A percentile compares a stretch with the other conserved stretches of the same genome.
phyloP scores from a whole-genome alignment of 768 basidiomycete species.

The Boletus reticuloceps region DNA sequence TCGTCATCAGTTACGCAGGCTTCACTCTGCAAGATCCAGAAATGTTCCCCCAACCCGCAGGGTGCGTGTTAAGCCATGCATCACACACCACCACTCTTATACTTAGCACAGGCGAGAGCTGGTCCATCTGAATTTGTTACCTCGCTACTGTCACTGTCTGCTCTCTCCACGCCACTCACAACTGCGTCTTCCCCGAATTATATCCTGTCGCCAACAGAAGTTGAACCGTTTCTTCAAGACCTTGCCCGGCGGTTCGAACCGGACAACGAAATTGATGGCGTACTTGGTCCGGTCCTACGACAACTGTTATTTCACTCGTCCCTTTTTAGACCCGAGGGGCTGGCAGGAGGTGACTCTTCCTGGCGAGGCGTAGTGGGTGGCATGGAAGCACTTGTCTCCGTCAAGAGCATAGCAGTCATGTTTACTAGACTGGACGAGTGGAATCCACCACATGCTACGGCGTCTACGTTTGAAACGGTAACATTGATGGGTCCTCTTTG shows the following conservation, averaged over 20 bases:
- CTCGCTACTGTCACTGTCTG: constrained; percentile 72
- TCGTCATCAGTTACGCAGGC: constrained; percentile 87
- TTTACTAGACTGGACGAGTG: constrained; percentile 73
- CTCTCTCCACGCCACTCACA: constrained; percentile 64
- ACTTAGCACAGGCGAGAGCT: constrained; percentile 46
- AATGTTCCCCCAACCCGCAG: constrained; percentile 89
- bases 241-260: constrained; percentile 77
- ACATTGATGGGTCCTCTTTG: constrained; percentile 84
- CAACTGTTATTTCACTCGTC: constrained; percentile 62
- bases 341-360: constrained; percentile 67
- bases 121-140: constrained; percentile 82
- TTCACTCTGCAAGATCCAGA: constrained; percentile 87
- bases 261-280: constrained; percentile 70
- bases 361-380: constrained; percentile 90
- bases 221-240: constrained; percentile 82
- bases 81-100: constrained; percentile 1
- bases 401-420: constrained; percentile 83
- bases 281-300: constrained; percentile 74
- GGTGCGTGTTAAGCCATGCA: constrained; percentile 43
- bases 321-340: constrained; percentile 62
- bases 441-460: constrained; percentile 60
- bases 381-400: constrained; percentile 71
- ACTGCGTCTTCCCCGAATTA: constrained; percentile 45
- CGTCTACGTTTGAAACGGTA: constrained; percentile 57
- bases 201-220: constrained; percentile 61